Percentiles rank a stretch among this genome's conserved stretches.
Evolutionary conservation across 495 filamentous ascomycete genomes (phyloP).

Genomic region (Aspergillus baeticus): DNA sequence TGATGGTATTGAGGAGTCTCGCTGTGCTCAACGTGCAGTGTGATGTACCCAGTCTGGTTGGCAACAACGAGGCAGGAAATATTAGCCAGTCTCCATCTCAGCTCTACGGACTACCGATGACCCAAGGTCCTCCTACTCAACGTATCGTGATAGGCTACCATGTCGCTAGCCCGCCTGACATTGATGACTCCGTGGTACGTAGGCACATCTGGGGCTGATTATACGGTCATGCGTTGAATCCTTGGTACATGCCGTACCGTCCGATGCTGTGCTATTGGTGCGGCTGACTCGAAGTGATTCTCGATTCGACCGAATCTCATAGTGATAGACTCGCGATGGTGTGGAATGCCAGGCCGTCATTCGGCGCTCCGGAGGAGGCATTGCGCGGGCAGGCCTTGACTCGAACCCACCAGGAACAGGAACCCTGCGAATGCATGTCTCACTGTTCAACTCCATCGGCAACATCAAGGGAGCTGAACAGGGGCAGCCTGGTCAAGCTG

Average conservation of each 20-base stretch:
- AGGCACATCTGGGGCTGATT: slow-evolving; percentile 14
- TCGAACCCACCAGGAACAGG: slow-evolving; percentile 20
- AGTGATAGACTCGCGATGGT: slow-evolving; percentile 5
- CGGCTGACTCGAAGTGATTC: slow-evolving; percentile 12
- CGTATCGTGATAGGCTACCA: background rate
- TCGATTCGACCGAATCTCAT: slow-evolving; percentile 20
- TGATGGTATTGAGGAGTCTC: background rate
- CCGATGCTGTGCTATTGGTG: slow-evolving; percentile 19
- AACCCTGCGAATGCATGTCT: slow-evolving; percentile 10
- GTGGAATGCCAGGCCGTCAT: slow-evolving; percentile 17
- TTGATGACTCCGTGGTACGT: background rate
- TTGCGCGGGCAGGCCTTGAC: slow-evolving; percentile 12
- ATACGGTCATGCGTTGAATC: slow-evolving; percentile 15
- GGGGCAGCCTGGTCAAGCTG: slow-evolving; percentile 19
- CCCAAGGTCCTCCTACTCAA: background rate
- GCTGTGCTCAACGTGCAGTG: slow-evolving; percentile 15
- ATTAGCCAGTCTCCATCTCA: slow-evolving; percentile 9
- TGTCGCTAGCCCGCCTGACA: slow-evolving; percentile 11
- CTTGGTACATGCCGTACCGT: slow-evolving; percentile 11
- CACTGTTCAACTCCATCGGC: slow-evolving; percentile 10
- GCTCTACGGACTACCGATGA: slow-evolving; percentile 12
- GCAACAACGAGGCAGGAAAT: slow-evolving; percentile 14
- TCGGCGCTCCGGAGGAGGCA: slow-evolving; percentile 19
- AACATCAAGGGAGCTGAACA: slow-evolving; percentile 16
- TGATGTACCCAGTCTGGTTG: slow-evolving; percentile 18